Evolutionary conservation across 768 basidiomycete species (phyloP).

Genomic region (Leccinellum luteum): DNA sequence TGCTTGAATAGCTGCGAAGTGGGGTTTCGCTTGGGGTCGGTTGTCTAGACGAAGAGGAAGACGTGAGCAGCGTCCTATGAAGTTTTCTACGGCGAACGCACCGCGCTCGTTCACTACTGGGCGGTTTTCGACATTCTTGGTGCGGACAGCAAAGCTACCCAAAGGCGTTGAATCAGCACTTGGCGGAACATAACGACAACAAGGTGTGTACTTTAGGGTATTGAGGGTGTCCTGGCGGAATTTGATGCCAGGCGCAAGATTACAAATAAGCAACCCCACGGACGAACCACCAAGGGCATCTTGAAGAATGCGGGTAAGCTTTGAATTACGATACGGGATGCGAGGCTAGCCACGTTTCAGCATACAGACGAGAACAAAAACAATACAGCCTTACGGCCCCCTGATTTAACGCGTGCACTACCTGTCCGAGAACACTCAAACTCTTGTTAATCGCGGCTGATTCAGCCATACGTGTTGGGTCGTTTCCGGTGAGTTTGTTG

Average conservation of each 20-base stretch:
- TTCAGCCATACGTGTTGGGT: constrained; percentile 84
- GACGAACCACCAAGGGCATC: constrained; percentile 84
- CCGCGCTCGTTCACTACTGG: constrained; percentile 77
- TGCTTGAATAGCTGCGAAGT: constrained; percentile 62
- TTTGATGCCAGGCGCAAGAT: constrained; percentile 78
- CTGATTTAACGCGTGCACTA: constrained; percentile 80
- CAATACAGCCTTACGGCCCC: constrained; percentile 47
- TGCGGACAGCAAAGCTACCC: constrained; percentile 72
- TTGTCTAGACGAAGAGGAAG: constrained; percentile 47
- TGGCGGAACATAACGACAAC: not conserved
- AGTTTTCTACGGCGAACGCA: constrained; percentile 27
- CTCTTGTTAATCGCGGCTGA: constrained; percentile 89
- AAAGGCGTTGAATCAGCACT: not conserved
- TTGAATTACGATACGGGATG: constrained; percentile 88
- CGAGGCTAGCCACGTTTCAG: constrained; percentile 47
- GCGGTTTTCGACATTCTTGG: constrained; percentile 85
- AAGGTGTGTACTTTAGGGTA: constrained; percentile 71
- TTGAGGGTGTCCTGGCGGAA: constrained; percentile 87
- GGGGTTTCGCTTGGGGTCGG: constrained; percentile 54
- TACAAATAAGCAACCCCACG: constrained; percentile 80
- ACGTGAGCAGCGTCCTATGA: not conserved
- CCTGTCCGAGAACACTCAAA: constrained; percentile 81
- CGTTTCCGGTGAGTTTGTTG: constrained; percentile 88
- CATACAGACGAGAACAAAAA: not conserved
- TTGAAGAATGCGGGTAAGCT: constrained; percentile 85